These are phyloP conservation scores for Pichia rugopelliculosa DNA, from an alignment of 805 yeast species.

Conservation along the genomic window DNA sequence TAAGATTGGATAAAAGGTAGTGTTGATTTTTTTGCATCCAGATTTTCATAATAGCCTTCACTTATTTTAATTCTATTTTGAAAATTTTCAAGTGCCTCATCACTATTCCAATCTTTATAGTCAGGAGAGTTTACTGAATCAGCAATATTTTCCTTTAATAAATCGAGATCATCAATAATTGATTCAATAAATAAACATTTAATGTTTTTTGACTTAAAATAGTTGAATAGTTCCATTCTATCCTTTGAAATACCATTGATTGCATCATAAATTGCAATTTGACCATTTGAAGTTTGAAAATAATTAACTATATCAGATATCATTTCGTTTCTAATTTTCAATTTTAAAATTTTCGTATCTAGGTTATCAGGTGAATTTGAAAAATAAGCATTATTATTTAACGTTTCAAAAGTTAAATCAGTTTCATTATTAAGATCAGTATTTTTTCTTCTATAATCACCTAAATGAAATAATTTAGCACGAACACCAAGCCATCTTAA, in stretches of 20 bases:
- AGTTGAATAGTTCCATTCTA: constrained; percentile 49
- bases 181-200: constrained; percentile 86
- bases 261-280: constrained; percentile 94
- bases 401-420: constrained; percentile 22
- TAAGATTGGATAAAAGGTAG: constrained; percentile 77
- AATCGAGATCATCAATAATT: constrained; percentile 61
- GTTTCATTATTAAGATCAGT: constrained; percentile 15
- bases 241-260: constrained; percentile 74
- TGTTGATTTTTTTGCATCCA: constrained; percentile 40
- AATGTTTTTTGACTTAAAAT: constrained; percentile 50
- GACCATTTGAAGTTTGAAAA: constrained; percentile 74
- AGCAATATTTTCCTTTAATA: constrained; percentile 68
- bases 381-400: constrained; percentile 64
- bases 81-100: constrained; percentile 71
- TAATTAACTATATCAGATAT: constrained; percentile 61
- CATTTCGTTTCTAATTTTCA: constrained; percentile 54
- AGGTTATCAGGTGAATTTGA: constrained; percentile 41
- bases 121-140: constrained; percentile 88
- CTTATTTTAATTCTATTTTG: constrained; percentile 61
- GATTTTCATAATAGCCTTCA: constrained; percentile 64
- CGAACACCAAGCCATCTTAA: constrained; percentile 95
- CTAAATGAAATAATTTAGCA: constrained; percentile 84
- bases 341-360: constrained; percentile 47
- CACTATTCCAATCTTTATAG: constrained; percentile 67
- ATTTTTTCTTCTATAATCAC: constrained; percentile 72